These are phyloP conservation scores for Phialophora chinensis DNA, from an alignment of 2,329 filamentous ascomycete species.

Conservation along the genomic window DNA sequence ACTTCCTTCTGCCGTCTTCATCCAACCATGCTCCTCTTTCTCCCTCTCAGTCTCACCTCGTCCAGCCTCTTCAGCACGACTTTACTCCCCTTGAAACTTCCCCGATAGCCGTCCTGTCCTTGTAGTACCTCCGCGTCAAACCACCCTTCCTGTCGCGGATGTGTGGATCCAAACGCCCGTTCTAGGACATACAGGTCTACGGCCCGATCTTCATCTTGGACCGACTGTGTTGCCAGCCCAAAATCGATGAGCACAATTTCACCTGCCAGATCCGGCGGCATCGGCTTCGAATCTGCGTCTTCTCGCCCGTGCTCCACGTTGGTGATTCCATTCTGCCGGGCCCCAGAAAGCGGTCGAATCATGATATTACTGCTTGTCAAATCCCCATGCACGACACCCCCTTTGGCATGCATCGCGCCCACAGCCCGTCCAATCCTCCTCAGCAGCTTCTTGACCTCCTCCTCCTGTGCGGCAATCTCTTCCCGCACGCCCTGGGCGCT, in stretches of 20 bases:
- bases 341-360: conserved; percentile 59
- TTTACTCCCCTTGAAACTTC: conserved; percentile 75
- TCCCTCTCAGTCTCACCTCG: conserved; percentile 88
- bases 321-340: conserved; percentile 33
- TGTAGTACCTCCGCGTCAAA: conserved; percentile 71
- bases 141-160: conserved; percentile 80
- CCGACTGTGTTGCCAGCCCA: conserved; percentile 80
- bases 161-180: conserved; percentile 90
- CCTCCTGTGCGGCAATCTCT: conserved; percentile 49
- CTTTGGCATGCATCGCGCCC: conserved; percentile 78
- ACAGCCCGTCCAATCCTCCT: conserved; percentile 72
- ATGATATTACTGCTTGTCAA: conserved; percentile 98
- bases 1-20: conserved; percentile 51
- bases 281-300: conserved; percentile 5
- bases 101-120: conserved; percentile 66
- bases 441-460: conserved; percentile 67
- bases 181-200: conserved; percentile 97
- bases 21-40: conserved; percentile 97
- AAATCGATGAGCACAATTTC: conserved; percentile 94
- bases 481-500: neutral
- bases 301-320: conserved; percentile 14
- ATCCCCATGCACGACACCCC: conserved; percentile 91
- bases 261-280: conserved; percentile 58
- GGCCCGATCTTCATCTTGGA: conserved; percentile 87
- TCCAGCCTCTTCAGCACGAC: conserved; percentile 81